Percentiles rank a stretch among this genome's conserved stretches.
Evolutionary conservation across 2,329 filamentous ascomycete species (phyloP).

Genomic region (Aaosphaeria arxii): DNA sequence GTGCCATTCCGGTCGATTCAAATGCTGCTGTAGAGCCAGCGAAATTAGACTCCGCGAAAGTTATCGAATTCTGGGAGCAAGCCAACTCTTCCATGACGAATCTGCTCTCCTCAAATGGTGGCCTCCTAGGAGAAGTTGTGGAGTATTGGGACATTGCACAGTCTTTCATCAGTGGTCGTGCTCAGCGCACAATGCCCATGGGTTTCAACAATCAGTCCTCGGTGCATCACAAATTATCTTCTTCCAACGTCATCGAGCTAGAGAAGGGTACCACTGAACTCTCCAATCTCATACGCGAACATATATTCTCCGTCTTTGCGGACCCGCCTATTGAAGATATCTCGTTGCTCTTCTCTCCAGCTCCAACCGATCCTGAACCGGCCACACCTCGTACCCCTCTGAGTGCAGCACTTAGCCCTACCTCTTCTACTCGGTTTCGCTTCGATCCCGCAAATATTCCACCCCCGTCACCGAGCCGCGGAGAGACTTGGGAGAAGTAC

Average conservation of each 20-base stretch:
- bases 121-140: constrained; percentile 82
- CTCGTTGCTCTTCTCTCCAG: constrained; percentile 78
- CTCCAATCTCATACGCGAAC: constrained; percentile 78
- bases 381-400: constrained; percentile 59
- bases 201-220: constrained; percentile 80
- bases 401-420: constrained; percentile 56
- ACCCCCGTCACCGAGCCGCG: constrained; percentile 67
- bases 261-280: constrained; percentile 77
- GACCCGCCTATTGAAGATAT: constrained; percentile 89
- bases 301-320: constrained; percentile 76
- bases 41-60: constrained; percentile 72
- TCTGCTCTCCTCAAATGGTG: constrained; percentile 70
- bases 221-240: constrained; percentile 75
- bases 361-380: constrained; percentile 62
- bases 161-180: constrained; percentile 82
- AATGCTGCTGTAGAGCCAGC: constrained; percentile 51
- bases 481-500: constrained; percentile 88
- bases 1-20: constrained; percentile 66
- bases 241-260: constrained; percentile 67
- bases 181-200: constrained; percentile 73
- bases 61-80: constrained; percentile 92
- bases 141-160: constrained; percentile 94
- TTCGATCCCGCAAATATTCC: constrained; percentile 77
- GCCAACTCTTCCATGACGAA: constrained; percentile 70
- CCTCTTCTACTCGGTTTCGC: constrained; percentile 70